Percentiles rank a stretch among this genome's conserved stretches.
These are phyloP conservation scores for Lasiodiplodia gonubiensis DNA, from an alignment of 2,329 filamentous ascomycete genomes.

Conservation along the genomic window DNA sequence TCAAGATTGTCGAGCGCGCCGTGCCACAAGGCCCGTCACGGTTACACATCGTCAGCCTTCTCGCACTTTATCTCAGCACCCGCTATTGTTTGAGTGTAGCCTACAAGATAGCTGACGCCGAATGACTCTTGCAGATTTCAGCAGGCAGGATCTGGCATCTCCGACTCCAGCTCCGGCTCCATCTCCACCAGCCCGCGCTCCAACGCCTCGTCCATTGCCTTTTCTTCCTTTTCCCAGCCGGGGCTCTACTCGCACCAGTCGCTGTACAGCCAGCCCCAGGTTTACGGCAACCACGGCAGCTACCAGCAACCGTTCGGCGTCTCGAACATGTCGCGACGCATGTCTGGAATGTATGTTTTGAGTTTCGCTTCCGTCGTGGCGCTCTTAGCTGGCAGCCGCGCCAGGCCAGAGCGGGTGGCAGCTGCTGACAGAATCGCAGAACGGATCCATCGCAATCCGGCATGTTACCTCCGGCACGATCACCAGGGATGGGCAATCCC, in stretches of 20 bases:
- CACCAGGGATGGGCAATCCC: conserved; percentile 48
- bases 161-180: conserved; percentile 63
- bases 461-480: conserved; percentile 53
- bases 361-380: conserved; percentile 26
- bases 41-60: conserved; percentile 44
- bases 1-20: conserved; percentile 45
- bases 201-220: conserved; percentile 56
- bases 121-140: conserved; percentile 25
- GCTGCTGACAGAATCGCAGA: conserved; percentile 49
- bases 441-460: conserved; percentile 54
- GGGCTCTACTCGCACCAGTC: conserved; percentile 43
- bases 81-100: conserved; percentile 27
- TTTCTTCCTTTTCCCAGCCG: conserved; percentile 43
- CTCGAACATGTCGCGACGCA: conserved; percentile 37
- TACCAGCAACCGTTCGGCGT: conserved; percentile 45
- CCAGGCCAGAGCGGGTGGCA: conserved; percentile 41
- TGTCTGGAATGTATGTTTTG: conserved; percentile 52
- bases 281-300: conserved; percentile 41
- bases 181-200: conserved; percentile 60
- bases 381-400: conserved; percentile 11
- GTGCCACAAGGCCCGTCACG: conserved; percentile 43
- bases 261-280: conserved; percentile 44
- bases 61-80: conserved; percentile 28
- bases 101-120: conserved; percentile 27
- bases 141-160: conserved; percentile 46